Evolutionary conservation across 2,329 filamentous ascomycete species (phyloP), one percentile per base, ranked within the genome.

Genomic region (Penicillium sp.): DNA sequence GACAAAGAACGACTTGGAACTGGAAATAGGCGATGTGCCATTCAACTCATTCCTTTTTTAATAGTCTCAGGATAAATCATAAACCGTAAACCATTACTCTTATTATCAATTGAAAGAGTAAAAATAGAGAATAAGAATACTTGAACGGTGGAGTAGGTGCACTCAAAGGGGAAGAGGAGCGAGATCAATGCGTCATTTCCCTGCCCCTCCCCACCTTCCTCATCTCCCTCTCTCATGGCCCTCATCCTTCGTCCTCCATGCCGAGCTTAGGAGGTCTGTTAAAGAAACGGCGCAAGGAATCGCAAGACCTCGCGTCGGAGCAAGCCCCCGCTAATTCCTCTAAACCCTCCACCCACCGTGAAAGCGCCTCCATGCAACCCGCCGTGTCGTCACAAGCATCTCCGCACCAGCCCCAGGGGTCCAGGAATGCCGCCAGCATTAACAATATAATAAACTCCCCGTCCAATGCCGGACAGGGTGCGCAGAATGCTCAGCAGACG

Each of bases 231-330:
- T 53, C 58, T 49, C 52, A 56, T 60, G 58, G 44, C 44, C 46
- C 46, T 57, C 31, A 49, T 47, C 50, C 52, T 56, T 50, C 57
- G 54, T 59, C 53, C 64, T 65, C 67, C 71, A 97, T 98, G 93
- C 93, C 90, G 84, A 87, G 82, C 72, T 81, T 96, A 77, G 89
- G 89, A 72, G 69, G 69, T 44, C 89, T 96, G 69, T 82, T 97
- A 69, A 96, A 96, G 81, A 97, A 95, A 82, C 95, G 95, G 81
- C 85, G 89, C 81, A 95, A 89, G 82, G 89, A 96, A 77, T 86
- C 83, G 73, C 68, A 67, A 58, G 63, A 62, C 63, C 62, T 76
- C 68, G 69, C 70, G 60, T 77, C 75, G 66, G 78, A 83, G 69
- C 50, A 56, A 53, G 57, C 51, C 57, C 58, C 57, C 48, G 50